Percentiles rank a stretch among this genome's conserved stretches.
Evolutionary conservation across 2,329 filamentous ascomycete genomes (phyloP).

Genomic region (Phaeophleospora eucalypticola): DNA sequence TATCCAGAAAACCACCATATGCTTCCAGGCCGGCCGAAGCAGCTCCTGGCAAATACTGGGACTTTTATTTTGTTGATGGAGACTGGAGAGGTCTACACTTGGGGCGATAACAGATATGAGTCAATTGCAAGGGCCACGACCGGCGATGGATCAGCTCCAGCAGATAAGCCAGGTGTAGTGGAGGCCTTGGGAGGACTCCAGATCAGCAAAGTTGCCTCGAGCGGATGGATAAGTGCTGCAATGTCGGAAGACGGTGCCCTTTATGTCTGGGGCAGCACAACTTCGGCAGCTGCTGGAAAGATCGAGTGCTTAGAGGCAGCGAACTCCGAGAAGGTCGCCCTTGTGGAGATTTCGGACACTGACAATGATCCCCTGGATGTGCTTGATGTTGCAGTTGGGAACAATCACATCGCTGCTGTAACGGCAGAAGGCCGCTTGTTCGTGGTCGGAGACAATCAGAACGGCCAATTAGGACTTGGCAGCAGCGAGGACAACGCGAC

Average conservation of each 20-base stretch:
- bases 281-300: constrained; percentile 20
- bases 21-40: constrained; percentile 27
- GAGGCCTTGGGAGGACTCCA: constrained; percentile 50
- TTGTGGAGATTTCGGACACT: constrained; percentile 34
- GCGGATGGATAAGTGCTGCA: constrained; percentile 56
- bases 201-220: constrained; percentile 50
- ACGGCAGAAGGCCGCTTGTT: constrained; percentile 50
- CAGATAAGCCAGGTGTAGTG: constrained; percentile 46
- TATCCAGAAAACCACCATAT: constrained; percentile 24
- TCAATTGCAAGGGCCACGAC: constrained; percentile 53
- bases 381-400: constrained; percentile 55
- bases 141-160: constrained; percentile 37
- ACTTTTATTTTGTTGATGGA: constrained; percentile 38
- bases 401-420: constrained; percentile 56
- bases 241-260: constrained; percentile 55
- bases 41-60: constrained; percentile 36
- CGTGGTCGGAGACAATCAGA: constrained; percentile 53
- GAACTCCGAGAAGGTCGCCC: constrained; percentile 24
- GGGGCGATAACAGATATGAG: constrained; percentile 58
- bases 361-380: constrained; percentile 45
- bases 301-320: constrained; percentile 22
- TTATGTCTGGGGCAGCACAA: constrained; percentile 56
- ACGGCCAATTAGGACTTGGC: constrained; percentile 55
- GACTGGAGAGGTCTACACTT: constrained; percentile 38
- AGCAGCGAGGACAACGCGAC: constrained; percentile 16